Percentiles rank a stretch among this genome's conserved stretches.
phyloP scores from a whole-genome alignment of 352 stramenopile species.

The Thraustotheca clavata region DNA sequence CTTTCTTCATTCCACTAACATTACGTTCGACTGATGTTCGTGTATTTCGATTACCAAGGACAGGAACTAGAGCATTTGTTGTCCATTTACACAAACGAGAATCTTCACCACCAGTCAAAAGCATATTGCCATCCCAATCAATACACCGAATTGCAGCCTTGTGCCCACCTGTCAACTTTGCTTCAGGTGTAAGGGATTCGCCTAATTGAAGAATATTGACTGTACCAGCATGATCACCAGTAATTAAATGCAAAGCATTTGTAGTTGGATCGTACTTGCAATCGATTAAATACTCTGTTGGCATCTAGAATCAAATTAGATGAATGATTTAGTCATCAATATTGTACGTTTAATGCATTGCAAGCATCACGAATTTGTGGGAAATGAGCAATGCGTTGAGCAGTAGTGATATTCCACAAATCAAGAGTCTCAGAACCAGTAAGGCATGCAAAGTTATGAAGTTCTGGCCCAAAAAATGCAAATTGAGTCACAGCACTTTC shows the following conservation, averaged over 20 bases:
- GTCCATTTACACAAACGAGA: conserved; percentile 76
- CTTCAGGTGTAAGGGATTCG: conserved; percentile 32
- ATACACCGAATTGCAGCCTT: conserved; percentile 75
- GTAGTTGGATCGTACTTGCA: conserved; percentile 71
- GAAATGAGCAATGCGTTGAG: conserved; percentile 75
- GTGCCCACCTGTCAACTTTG: conserved; percentile 43
- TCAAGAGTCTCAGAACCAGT: conserved; percentile 85
- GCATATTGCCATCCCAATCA: conserved; percentile 52
- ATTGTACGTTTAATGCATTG: conserved; percentile 34
- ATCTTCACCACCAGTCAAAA: conserved; percentile 84
- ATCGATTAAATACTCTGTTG: conserved; percentile 82
- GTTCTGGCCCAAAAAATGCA: conserved; percentile 78
- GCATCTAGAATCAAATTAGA: conserved; percentile 24
- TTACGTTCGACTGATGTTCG: conserved; percentile 13
- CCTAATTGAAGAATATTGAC: conserved; percentile 68
- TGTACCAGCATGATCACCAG: conserved; percentile 66
- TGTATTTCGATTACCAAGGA: not conserved
- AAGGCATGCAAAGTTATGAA: conserved; percentile 77
- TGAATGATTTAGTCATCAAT: not conserved
- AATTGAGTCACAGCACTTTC: conserved; percentile 83
- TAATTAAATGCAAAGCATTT: conserved; percentile 64
- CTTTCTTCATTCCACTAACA: conserved; percentile 8
- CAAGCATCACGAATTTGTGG: conserved; percentile 63
- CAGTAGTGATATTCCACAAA: conserved; percentile 83
- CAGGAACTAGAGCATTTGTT: not conserved